Percentiles rank a stretch among this genome's conserved stretches.
These are phyloP conservation scores for Mortierella hygrophila DNA, from an alignment of 192 early-diverging fungal genomes.

Conservation along the genomic window DNA sequence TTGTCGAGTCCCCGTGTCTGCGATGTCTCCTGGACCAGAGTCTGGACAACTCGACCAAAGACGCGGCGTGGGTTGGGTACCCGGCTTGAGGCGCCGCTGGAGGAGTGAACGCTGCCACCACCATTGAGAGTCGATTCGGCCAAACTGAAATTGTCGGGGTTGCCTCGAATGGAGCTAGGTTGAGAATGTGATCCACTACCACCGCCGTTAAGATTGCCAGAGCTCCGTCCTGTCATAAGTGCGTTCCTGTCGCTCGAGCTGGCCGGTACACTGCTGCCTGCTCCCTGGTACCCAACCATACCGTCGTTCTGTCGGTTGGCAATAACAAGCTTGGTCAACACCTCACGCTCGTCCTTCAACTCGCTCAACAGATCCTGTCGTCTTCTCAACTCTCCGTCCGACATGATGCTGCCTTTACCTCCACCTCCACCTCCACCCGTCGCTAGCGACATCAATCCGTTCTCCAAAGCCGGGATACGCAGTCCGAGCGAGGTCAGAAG, in stretches of 20 bases:
- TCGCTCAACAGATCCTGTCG: constrained; percentile 83
- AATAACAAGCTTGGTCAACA: constrained; percentile 70
- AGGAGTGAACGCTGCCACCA: constrained; percentile 16
- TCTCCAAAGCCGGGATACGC: constrained; percentile 67
- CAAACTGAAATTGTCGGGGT: constrained; percentile 16
- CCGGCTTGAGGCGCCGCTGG: background rate
- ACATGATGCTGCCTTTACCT: constrained; percentile 64
- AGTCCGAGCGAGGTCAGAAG: constrained; percentile 62
- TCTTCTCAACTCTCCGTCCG: constrained; percentile 80
- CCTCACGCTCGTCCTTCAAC: constrained; percentile 77
- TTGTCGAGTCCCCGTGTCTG: constrained; percentile 84
- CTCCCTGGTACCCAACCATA: constrained; percentile 50
- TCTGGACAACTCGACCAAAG: constrained; percentile 75
- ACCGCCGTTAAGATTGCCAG: background rate
- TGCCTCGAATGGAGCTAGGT: constrained; percentile 23
- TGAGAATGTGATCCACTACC: constrained; percentile 21
- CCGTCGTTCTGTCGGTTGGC: constrained; percentile 63
- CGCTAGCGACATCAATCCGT: constrained; percentile 65
- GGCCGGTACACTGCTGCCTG: constrained; percentile 48
- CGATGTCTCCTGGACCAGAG: constrained; percentile 78
- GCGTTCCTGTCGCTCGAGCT: constrained; percentile 61
- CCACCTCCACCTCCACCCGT: constrained; percentile 51
- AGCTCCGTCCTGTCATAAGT: constrained; percentile 42
- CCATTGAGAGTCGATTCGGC: constrained; percentile 23
- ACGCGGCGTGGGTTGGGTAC: constrained; percentile 60